phyloP scores from a whole-genome alignment of 2,329 filamentous ascomycete species.

The Fonsecaea monophora region DNA sequence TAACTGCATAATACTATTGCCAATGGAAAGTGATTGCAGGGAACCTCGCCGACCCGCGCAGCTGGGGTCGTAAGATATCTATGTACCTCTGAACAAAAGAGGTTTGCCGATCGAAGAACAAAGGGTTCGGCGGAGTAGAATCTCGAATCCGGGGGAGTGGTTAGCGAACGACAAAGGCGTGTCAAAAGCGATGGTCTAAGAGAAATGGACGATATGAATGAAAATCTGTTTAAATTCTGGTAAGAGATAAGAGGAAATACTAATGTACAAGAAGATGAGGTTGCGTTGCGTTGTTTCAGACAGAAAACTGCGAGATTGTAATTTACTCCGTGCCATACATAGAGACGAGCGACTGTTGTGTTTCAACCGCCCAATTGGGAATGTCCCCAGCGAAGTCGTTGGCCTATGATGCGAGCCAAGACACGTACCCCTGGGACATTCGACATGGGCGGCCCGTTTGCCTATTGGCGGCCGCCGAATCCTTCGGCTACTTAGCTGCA shows the following conservation, averaged over 20 bases:
- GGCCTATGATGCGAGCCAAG: constrained; percentile 19
- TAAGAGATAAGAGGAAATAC: constrained; percentile 7
- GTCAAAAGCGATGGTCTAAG: constrained; percentile 4
- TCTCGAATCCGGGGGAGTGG: background rate
- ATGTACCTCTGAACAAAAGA: constrained; percentile 14
- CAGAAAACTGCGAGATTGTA: constrained; percentile 1
- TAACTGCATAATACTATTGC: constrained; percentile 8
- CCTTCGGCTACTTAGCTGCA: constrained; percentile 20
- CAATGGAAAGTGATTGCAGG: background rate
- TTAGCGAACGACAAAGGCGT: constrained; percentile 20
- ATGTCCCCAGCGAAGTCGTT: background rate
- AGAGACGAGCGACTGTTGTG: background rate
- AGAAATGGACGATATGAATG: background rate
- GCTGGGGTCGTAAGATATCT: background rate
- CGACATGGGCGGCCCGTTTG: background rate
- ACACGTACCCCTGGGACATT: background rate
- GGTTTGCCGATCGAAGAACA: constrained; percentile 11
- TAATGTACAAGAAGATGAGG: constrained; percentile 15
- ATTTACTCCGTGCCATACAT: background rate
- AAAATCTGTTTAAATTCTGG: constrained; percentile 1
- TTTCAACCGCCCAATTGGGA: constrained; percentile 5
- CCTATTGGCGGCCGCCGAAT: constrained; percentile 18
- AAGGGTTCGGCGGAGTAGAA: constrained; percentile 11
- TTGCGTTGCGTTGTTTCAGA: constrained; percentile 6
- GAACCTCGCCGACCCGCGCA: background rate